Conservation (phyloP, 805 yeast species). For the Candida insectorum region DNA sequence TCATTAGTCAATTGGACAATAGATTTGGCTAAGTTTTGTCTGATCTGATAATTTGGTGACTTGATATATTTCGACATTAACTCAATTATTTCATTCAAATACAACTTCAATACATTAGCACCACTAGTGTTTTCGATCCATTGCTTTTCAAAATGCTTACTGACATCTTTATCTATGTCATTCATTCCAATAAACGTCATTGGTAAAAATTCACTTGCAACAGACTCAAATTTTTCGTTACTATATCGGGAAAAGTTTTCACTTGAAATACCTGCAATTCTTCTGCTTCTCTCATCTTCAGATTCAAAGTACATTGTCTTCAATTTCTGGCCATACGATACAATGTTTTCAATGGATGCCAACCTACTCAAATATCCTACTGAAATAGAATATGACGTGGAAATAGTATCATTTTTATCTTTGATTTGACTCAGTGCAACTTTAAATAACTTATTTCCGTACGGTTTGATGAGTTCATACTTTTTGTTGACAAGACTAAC, state of each 20-base stretch:
- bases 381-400: conserved; percentile 73
- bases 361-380: conserved; percentile 75
- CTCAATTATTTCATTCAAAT: conserved; percentile 62
- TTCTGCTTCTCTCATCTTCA: conserved; percentile 44
- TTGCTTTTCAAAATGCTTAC: conserved; percentile 50
- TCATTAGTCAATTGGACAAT: conserved; percentile 52
- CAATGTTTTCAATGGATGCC: conserved; percentile 49
- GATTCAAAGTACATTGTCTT: conserved; percentile 57
- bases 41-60: conserved; percentile 58
- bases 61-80: conserved; percentile 47
- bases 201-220: conserved; percentile 69
- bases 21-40: conserved; percentile 69
- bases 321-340: conserved; percentile 52
- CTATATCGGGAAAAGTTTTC: conserved; percentile 68
- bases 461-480: conserved; percentile 38
- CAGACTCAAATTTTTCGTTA: conserved; percentile 59
- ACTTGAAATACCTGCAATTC: conserved; percentile 57
- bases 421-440: conserved; percentile 56
- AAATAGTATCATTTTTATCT: conserved; percentile 70
- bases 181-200: conserved; percentile 74
- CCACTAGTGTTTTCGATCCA: conserved; percentile 83
- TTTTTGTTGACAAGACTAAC: conserved; percentile 62
- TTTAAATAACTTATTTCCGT: conserved; percentile 61
- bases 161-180: conserved; percentile 50
- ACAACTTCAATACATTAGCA: conserved; percentile 68